Evolutionary conservation across 73 alveolate genomes (phyloP).

Genomic region (Uronychia setigera): DNA sequence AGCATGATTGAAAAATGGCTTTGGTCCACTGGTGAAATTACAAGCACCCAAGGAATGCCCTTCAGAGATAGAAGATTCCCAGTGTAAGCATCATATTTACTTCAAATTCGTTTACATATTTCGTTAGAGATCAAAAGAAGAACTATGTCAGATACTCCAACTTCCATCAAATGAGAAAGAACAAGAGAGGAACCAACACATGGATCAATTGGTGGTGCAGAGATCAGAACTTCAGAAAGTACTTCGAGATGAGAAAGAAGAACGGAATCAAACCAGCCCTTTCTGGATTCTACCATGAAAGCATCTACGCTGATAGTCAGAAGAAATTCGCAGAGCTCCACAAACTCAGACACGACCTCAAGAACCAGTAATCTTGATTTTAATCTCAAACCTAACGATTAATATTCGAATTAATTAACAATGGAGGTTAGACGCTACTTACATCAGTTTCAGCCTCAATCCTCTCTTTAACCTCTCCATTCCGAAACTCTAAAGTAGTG

Average conservation of each 20-base stretch:
- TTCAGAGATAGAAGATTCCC: conserved; percentile 65
- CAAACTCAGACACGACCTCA: conserved; percentile 15
- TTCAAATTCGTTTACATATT: no score
- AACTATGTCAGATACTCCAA: conserved; percentile 70
- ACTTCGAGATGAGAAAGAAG: conserved; percentile 91
- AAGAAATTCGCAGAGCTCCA: conserved; percentile 4
- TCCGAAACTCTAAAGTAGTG: not conserved
- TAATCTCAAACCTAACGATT: not conserved
- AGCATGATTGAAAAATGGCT: conserved; percentile 68
- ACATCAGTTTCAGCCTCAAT: not conserved
- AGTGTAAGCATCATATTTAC: conserved; percentile 5
- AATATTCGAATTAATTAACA: not conserved
- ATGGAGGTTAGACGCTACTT: not conserved
- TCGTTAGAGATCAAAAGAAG: conserved; percentile 59
- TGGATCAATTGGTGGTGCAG: conserved; percentile 84
- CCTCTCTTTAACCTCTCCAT: not conserved
- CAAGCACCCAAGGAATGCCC: conserved; percentile 27
- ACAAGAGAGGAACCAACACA: conserved; percentile 56
- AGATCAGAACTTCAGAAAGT: conserved; percentile 91
- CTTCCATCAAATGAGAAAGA: conserved; percentile 64
- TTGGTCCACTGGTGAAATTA: conserved; percentile 50
- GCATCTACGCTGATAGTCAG: conserved; percentile 34
- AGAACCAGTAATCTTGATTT: not conserved
- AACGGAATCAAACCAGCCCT: conserved; percentile 71
- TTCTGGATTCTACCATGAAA: conserved; percentile 68